phyloP scores from a whole-genome alignment of 176 grass and related monocot species.

The Pharus latifolius region DNA sequence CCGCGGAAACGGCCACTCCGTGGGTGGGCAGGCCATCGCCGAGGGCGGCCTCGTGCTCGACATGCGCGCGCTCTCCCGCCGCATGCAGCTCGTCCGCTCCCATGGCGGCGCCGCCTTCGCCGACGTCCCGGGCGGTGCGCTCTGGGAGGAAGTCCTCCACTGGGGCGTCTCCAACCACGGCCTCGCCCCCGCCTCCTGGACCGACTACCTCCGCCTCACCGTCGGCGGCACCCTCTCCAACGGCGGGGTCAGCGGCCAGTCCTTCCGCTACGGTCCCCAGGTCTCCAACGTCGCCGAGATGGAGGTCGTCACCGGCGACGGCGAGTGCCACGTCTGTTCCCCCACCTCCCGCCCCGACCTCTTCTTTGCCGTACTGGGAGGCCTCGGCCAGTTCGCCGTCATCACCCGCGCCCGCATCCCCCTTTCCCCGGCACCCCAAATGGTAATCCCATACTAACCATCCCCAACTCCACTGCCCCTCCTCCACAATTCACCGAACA shows the following conservation, averaged over 20 bases:
- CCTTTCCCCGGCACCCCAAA: slow-evolving; percentile 40
- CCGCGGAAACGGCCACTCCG: slow-evolving; percentile 92
- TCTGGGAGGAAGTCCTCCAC: slow-evolving; percentile 89
- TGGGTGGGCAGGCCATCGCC: slow-evolving; percentile 64
- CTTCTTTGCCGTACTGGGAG: slow-evolving; percentile 82
- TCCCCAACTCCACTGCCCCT: neutral
- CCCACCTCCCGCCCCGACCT: slow-evolving; percentile 35
- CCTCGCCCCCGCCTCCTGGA: slow-evolving; percentile 72
- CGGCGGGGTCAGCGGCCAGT: slow-evolving; percentile 86
- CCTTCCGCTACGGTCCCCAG: slow-evolving; percentile 78
- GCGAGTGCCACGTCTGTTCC: slow-evolving; percentile 54
- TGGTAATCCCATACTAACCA: slow-evolving; percentile 22
- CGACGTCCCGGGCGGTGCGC: slow-evolving; percentile 69
- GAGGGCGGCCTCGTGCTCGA: slow-evolving; percentile 72
- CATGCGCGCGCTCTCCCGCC: slow-evolving; percentile 56
- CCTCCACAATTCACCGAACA: neutral
- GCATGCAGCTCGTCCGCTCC: slow-evolving; percentile 9
- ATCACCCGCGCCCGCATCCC: slow-evolving; percentile 87
- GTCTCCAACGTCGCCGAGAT: slow-evolving; percentile 79
- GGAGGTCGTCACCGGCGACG: slow-evolving; percentile 63
- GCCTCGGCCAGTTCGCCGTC: slow-evolving; percentile 93
- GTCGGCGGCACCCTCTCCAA: slow-evolving; percentile 97
- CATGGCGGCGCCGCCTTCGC: slow-evolving; percentile 3
- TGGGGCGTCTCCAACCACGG: slow-evolving; percentile 55
- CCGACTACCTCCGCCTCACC: slow-evolving; percentile 84